Evolutionary conservation across 768 basidiomycete genomes (phyloP).

Genomic region (Amanita fuliginea): DNA sequence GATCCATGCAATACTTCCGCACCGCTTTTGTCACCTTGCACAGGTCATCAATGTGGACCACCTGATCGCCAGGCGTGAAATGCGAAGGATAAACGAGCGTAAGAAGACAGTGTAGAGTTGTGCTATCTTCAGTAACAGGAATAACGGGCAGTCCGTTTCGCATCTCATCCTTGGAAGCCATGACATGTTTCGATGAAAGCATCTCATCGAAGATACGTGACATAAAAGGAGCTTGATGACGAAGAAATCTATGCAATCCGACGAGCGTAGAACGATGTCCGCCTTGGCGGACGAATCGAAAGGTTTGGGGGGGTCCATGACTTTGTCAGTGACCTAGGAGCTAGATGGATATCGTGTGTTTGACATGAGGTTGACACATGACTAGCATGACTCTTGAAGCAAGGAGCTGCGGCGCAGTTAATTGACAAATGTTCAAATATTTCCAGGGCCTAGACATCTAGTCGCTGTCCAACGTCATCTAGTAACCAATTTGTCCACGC

Average conservation of each 20-base stretch:
- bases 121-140: slow-evolving; percentile 9
- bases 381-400: neutral
- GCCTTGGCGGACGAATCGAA: slow-evolving; percentile 6
- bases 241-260: slow-evolving; percentile 15
- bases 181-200: slow-evolving; percentile 12
- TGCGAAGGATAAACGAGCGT: neutral
- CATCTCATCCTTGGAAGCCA: neutral
- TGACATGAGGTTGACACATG: neutral
- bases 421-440: neutral
- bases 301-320: neutral
- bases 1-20: slow-evolving; percentile 1
- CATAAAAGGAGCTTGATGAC: slow-evolving; percentile 17
- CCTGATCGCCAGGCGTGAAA: neutral
- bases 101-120: slow-evolving; percentile 3
- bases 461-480: slow-evolving; percentile 14
- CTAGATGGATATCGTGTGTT: neutral
- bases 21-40: neutral
- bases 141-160: slow-evolving; percentile 4
- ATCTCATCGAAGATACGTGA: slow-evolving; percentile 19
- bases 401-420: neutral
- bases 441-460: neutral
- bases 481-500: slow-evolving; percentile 18
- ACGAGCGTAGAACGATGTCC: slow-evolving; percentile 15
- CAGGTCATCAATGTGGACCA: too few species aligned
- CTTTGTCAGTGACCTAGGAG: neutral